These are phyloP conservation scores for Mucuna pruriens DNA, from an alignment of 306 rosid genomes.

Conservation along the genomic window DNA sequence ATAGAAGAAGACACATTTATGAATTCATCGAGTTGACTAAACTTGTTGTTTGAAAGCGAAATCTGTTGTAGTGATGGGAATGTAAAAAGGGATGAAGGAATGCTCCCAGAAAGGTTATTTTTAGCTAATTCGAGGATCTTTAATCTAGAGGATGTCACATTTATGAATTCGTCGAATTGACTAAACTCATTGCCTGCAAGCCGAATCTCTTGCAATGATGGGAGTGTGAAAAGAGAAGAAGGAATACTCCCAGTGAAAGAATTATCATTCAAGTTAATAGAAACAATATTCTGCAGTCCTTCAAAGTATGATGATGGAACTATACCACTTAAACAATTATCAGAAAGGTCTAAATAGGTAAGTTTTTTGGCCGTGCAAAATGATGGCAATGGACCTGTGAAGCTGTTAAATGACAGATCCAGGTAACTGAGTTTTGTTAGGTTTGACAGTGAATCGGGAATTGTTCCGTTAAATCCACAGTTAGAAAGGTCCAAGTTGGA, in stretches of 20 bases:
- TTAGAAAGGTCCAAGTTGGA: not conserved
- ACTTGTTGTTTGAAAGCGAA: conserved; percentile 20
- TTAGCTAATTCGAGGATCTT: too few relatives aligned
- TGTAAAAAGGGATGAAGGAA: conserved; percentile 38
- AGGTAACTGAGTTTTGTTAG: conserved; percentile 27
- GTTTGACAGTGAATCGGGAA: conserved; percentile 39
- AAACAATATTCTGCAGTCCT: not conserved
- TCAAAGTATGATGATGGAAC: conserved; percentile 41
- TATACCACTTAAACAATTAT: too few relatives aligned
- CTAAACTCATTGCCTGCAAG: conserved; percentile 42
- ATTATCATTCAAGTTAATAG: not conserved
- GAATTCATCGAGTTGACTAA: conserved; percentile 33
- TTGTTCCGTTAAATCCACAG: conserved; percentile 14
- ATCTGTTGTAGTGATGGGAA: conserved; percentile 17
- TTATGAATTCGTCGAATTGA: conserved; percentile 1
- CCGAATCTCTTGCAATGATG: not conserved
- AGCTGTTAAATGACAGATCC: conserved; percentile 23
- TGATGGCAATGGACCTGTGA: conserved; percentile 35
- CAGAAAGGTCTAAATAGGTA: too few relatives aligned
- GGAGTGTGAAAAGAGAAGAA: too few relatives aligned
- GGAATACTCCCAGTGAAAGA: conserved; percentile 38
- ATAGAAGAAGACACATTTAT: not conserved
- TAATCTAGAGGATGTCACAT: not conserved
- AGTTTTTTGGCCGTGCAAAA: too few relatives aligned
- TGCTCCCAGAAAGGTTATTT: too few relatives aligned